Conservation (phyloP, 2,329 filamentous ascomycete genomes). For the Penicillium griseofulvum region DNA sequence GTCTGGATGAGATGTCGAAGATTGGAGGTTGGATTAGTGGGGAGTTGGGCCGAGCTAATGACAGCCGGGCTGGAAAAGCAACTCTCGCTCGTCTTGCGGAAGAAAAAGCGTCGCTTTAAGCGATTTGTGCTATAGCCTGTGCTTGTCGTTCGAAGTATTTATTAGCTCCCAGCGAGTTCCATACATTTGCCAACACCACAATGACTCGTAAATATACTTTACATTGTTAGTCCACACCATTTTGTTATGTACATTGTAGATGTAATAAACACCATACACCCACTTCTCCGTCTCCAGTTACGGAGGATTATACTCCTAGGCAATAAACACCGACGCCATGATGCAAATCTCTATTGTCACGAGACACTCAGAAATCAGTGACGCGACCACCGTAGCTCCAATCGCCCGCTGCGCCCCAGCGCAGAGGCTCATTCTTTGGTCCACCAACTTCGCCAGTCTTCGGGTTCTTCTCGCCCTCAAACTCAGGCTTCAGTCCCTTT, state of each 20-base stretch:
- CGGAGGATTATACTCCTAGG: neutral
- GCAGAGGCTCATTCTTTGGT: slow-evolving; percentile 92
- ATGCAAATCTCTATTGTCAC: slow-evolving; percentile 16
- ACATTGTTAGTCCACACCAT: neutral
- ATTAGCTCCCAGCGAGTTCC: neutral
- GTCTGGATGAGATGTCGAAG: slow-evolving; percentile 53
- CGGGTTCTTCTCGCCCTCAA: slow-evolving; percentile 87
- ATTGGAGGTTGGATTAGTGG: slow-evolving; percentile 58
- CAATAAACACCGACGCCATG: slow-evolving; percentile 21
- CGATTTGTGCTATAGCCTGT: neutral
- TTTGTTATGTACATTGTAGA: slow-evolving; percentile 4
- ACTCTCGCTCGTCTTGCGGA: slow-evolving; percentile 40
- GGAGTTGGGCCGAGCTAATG: slow-evolving; percentile 53
- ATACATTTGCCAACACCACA: neutral
- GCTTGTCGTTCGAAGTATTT: neutral
- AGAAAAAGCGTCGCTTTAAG: slow-evolving; percentile 10
- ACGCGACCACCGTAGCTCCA: slow-evolving; percentile 96
- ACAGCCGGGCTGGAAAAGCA: slow-evolving; percentile 55
- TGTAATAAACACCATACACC: neutral
- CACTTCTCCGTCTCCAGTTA: neutral
- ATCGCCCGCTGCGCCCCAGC: slow-evolving; percentile 74
- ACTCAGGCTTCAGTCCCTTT: slow-evolving; percentile 80
- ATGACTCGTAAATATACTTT: neutral
- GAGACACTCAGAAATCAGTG: slow-evolving; percentile 70
- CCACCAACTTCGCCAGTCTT: slow-evolving; percentile 94